Evolutionary conservation across 129 eudicot genomes (phyloP), one percentile per base, ranked within the genome.

Genomic region (Flaveria sonorensis): DNA sequence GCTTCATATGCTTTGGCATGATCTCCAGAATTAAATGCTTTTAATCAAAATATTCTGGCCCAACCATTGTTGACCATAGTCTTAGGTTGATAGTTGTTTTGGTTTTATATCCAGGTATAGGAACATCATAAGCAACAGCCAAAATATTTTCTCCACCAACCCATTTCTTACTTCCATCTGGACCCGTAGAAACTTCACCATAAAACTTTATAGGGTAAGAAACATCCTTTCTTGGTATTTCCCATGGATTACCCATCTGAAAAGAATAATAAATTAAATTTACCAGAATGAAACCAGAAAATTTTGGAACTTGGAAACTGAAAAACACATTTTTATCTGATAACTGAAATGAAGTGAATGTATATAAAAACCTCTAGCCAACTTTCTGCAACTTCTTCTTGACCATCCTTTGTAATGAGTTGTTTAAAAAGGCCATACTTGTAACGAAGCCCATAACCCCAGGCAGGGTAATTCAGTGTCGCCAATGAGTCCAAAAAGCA

Each of bases 41-140:
- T 48, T 69, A 91, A 81, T 91, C 85, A 68, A 91, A 87, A 60
- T 69, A 79, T 77, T 86, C 87, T 7, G 97, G 70, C 59, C 87
- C 77, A 71, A 89, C 87, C 70, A 83, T 91, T 3, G 95, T 89
- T 72, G 92, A 91, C 95, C 97, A 91, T 59, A 91, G 73, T 26
- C 97, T 83, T 56, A 91, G 81, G 81, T 91, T 89, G 53, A 86
- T 89, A 2, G 97, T 89, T 32, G 92, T 91, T 83, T 87, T 89
- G 36, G 97, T 91, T 83, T 87, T 87, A 64, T 89, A 91, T 74
- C 97, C 97, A 67, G 95, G 97, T 53, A 91, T 87, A 11, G 97
- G 97, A 52, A 91, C 97, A 83, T 91, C 97, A 87, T 89, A 91
- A 52, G 95, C 95, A 81, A 89, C 90, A 46, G 89, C 95, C 55